phyloP scores from a whole-genome alignment of 2,329 filamentous ascomycete species.

The Fusarium chaquense region DNA sequence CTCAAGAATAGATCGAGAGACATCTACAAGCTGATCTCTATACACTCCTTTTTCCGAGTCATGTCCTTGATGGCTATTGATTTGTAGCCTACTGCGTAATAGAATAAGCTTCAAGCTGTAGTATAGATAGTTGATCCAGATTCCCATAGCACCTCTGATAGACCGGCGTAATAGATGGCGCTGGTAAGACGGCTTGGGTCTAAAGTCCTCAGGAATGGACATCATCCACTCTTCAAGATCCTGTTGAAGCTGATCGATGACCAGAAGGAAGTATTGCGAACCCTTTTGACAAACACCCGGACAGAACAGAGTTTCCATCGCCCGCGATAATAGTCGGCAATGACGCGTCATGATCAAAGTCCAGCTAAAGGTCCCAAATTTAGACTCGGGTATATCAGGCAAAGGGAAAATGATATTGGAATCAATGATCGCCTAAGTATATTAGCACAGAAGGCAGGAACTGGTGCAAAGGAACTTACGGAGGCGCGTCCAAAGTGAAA shows the following conservation, averaged over 20 bases:
- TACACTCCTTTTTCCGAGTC: neutral
- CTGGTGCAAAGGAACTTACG: constrained; percentile 5
- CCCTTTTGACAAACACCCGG: constrained; percentile 27
- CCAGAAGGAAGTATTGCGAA: constrained; percentile 6
- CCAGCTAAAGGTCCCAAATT: constrained; percentile 37
- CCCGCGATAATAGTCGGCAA: constrained; percentile 29
- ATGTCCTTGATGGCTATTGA: neutral
- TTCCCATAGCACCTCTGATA: constrained; percentile 8
- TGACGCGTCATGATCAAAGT: constrained; percentile 20
- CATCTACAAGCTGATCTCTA: constrained; percentile 16
- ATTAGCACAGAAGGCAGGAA: no score
- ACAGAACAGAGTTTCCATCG: constrained; percentile 31
- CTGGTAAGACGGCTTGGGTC: neutral
- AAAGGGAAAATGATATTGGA: constrained; percentile 30
- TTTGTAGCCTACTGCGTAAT: constrained; percentile 21
- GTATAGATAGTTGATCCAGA: constrained; percentile 41
- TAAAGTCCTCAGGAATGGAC: constrained; percentile 24
- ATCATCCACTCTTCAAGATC: constrained; percentile 37
- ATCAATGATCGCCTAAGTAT: no score
- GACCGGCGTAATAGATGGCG: constrained; percentile 14
- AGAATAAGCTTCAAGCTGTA: constrained; percentile 37
- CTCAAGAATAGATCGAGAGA: constrained; percentile 36
- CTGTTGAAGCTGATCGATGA: constrained; percentile 21
- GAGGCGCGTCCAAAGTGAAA: constrained; percentile 42
- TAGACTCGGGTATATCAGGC: constrained; percentile 36